These are phyloP conservation scores for Verticillium zaregamsianum DNA, from an alignment of 2,329 filamentous ascomycete species.

Conservation along the genomic window DNA sequence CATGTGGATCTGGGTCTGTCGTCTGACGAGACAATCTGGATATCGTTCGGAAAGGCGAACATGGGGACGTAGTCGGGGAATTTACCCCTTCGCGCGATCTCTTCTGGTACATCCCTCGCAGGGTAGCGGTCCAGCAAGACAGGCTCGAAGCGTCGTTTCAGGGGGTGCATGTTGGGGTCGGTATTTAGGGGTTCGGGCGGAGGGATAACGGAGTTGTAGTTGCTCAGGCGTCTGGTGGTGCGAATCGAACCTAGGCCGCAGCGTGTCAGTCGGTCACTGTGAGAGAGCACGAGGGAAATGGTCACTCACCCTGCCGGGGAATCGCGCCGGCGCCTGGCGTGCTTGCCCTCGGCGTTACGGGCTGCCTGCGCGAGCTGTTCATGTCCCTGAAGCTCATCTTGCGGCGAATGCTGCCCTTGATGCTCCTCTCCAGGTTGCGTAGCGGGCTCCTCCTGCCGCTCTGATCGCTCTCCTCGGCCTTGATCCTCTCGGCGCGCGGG, in stretches of 20 bases:
- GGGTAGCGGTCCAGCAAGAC: conserved; percentile 95
- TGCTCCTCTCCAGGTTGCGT: conserved; percentile 56
- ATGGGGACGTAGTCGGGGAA: conserved; percentile 98
- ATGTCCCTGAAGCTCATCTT: conserved; percentile 92
- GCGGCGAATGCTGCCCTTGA: conserved; percentile 82
- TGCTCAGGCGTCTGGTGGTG: conserved; percentile 84
- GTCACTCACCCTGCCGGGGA: conserved; percentile 5
- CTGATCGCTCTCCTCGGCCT: conserved; percentile 61
- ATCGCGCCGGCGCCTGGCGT: conserved; percentile 12
- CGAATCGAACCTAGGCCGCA: conserved; percentile 52
- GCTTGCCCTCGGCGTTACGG: conserved; percentile 45
- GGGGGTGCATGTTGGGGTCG: conserved; percentile 89
- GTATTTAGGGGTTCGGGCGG: conserved; percentile 85
- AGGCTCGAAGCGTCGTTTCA: conserved; percentile 91
- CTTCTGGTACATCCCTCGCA: conserved; percentile 74
- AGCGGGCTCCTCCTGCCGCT: conserved; percentile 52
- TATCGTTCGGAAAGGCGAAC: conserved; percentile 98
- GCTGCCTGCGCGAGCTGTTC: conserved; percentile 88
- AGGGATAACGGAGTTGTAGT: conserved; percentile 98
- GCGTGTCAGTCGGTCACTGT: conserved; percentile 10
- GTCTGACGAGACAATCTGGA: conserved; percentile 93
- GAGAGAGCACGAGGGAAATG: conserved; percentile 15
- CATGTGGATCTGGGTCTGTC: conserved; percentile 93
- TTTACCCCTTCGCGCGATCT: conserved; percentile 71
- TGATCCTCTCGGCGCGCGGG: conserved; percentile 77